Evolutionary conservation across 192 early-diverging fungal genomes (phyloP).

Genomic region (Backusella circina): DNA sequence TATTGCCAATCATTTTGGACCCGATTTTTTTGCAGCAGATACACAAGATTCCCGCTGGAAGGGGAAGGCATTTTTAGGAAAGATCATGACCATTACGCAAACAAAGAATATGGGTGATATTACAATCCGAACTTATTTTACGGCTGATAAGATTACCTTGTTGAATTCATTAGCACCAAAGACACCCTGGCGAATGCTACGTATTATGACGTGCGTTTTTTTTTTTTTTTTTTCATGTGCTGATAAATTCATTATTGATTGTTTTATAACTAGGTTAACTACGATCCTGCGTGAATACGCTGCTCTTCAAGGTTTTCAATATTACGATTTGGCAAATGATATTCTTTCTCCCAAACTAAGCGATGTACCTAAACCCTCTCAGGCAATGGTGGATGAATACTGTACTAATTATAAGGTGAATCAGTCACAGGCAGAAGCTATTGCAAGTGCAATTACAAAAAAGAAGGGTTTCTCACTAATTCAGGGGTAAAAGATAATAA

Average conservation of each 20-base stretch:
- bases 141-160: constrained; percentile 36
- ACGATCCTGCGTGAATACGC: constrained; percentile 82
- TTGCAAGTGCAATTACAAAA: constrained; percentile 59
- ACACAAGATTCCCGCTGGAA: constrained; percentile 23
- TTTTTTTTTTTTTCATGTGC: background rate
- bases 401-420: constrained; percentile 68
- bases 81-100: constrained; percentile 43
- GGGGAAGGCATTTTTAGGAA: constrained; percentile 49
- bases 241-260: background rate
- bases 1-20: constrained; percentile 44
- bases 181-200: constrained; percentile 39
- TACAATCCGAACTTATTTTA: constrained; percentile 43
- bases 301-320: constrained; percentile 62
- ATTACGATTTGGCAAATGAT: constrained; percentile 54
- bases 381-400: background rate
- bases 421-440: constrained; percentile 85
- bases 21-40: constrained; percentile 23
- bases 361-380: constrained; percentile 34
- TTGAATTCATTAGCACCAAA: constrained; percentile 42
- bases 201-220: constrained; percentile 39
- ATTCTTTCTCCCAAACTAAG: constrained; percentile 57
- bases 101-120: constrained; percentile 45
- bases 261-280: constrained; percentile 50
- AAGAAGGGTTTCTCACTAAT: constrained; percentile 82
- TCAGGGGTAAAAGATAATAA: constrained; percentile 57